Percentiles rank a stretch among this genome's conserved stretches.
Evolutionary conservation across 1,139 yeast genomes (phyloP).

Genomic region (Candida freyschussii): DNA sequence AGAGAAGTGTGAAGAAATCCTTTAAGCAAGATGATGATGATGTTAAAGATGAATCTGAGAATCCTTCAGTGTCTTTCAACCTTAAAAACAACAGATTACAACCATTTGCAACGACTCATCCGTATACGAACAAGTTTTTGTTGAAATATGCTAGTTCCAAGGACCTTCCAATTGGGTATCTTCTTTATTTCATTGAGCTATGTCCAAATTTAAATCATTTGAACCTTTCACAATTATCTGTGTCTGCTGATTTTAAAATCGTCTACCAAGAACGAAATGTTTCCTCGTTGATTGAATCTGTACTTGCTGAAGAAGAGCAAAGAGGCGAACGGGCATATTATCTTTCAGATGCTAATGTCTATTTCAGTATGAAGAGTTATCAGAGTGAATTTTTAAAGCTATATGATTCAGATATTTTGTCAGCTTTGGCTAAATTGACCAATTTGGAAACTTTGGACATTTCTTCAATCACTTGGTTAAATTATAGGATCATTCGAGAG

Average conservation of each 20-base stretch:
- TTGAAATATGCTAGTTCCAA: slow-evolving; percentile 52
- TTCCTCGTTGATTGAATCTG: slow-evolving; percentile 8
- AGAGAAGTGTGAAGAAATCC: slow-evolving; percentile 2
- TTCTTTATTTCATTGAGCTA: slow-evolving; percentile 52
- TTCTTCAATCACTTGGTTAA: slow-evolving; percentile 50
- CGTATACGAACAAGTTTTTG: slow-evolving; percentile 53
- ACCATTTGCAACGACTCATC: slow-evolving; percentile 43
- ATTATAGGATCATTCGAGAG: slow-evolving; percentile 35
- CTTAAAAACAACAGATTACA: no score
- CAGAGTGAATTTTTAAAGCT: slow-evolving; percentile 27
- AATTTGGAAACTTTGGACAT: slow-evolving; percentile 36
- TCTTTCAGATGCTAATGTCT: slow-evolving; percentile 19
- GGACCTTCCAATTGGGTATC: slow-evolving; percentile 66
- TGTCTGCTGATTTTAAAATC: slow-evolving; percentile 58
- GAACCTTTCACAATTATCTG: slow-evolving; percentile 49
- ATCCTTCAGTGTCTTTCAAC: no score
- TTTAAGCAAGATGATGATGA: not conserved
- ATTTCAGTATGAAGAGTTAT: slow-evolving; percentile 13
- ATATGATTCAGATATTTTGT: slow-evolving; percentile 38
- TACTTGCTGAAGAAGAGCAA: slow-evolving; percentile 4
- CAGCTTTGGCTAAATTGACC: slow-evolving; percentile 28
- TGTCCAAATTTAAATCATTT: slow-evolving; percentile 53
- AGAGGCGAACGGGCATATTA: slow-evolving; percentile 8
- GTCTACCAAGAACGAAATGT: slow-evolving; percentile 18
- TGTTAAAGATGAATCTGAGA: no score